Conservation (phyloP, 148 eudicot genomes). For the Dysphania ambrosioides region DNA sequence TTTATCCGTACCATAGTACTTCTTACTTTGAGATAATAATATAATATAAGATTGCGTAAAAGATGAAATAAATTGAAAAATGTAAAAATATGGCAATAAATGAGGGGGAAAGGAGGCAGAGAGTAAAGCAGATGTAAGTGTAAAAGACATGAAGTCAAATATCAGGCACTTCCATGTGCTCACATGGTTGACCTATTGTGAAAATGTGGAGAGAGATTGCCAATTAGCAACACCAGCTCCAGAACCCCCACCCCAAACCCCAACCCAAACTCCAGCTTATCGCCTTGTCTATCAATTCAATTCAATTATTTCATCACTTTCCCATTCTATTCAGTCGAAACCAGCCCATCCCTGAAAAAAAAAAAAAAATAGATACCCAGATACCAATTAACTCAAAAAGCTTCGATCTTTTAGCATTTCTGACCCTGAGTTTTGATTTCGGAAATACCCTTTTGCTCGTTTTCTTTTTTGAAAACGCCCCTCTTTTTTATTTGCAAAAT, state of each 20-base stretch:
- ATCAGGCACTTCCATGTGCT: constrained; percentile 39
- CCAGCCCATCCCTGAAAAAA: no score
- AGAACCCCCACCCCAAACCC: not conserved
- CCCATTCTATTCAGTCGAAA: no score
- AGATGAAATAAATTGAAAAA: not conserved
- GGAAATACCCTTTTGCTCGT: not conserved
- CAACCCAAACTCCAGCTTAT: no score
- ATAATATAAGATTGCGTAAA: not conserved
- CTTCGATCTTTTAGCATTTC: constrained; percentile 6
- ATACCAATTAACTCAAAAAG: constrained; percentile 1
- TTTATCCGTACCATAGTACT: no score
- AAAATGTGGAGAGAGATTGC: not conserved
- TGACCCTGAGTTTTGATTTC: not conserved
- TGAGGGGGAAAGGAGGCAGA: constrained; percentile 21
- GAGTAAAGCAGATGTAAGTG: constrained; percentile 21
- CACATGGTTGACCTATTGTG: constrained; percentile 30
- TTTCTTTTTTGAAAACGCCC: not conserved
- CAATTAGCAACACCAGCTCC: not conserved
- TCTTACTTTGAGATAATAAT: no score
- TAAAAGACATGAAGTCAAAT: constrained; percentile 33
- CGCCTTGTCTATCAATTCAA: not conserved
- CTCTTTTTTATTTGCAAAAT: not conserved
- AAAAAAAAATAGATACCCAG: no score
- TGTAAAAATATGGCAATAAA: constrained; percentile 17
- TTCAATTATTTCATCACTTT: not conserved